Evolutionary conservation across 371 early-diverging fungal genomes (phyloP), one percentile per base, ranked within the genome.

Genomic region (Lichtheimia hyalospora): DNA sequence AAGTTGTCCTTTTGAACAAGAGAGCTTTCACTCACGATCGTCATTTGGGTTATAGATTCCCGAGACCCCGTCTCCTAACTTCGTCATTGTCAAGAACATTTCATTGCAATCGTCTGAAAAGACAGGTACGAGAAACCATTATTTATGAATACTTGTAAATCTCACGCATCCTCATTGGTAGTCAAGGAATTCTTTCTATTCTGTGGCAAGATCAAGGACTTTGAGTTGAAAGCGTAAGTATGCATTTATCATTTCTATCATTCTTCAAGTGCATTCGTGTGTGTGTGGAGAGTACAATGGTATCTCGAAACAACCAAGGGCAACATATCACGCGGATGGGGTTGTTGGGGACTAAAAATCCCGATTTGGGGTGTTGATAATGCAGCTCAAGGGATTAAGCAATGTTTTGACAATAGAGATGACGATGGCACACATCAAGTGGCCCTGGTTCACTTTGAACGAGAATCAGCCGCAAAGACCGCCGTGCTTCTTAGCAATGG

Each of bases 381-480:
- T 34, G 34, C 34, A 34, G 34, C 34, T 25, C 3, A 34, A 34
- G 10, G 10, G 34, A 8, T 10, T 34, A 10, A 34, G 8, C 8
- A 5, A 8, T 6, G 34, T 25, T 27, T 5, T n/a, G 41, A n/a
- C 39, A 52, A 52, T 66, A 84, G 80, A 70, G 82, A 80, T 61
- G 76, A 75, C 10, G 77, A 74, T 65, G 78, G 72, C 24, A 72
- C 64, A 14, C 79, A 80, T 51, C 84, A 86, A 64, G 67, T 76
- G 56, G 86, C 86, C 49, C 71, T 86, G 49, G 81, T 86, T 49
- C 68, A 74, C 62, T 86, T 86, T 58, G 85, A 84, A 57, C 79
- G 83, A 56, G 89, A 84, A 60, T 80, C 84, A 44, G 87, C 86
- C 58, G 87, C 87, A 69, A 87, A 88, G 81, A 88, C 89, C 16